A percentile compares a stretch with the other conserved stretches of the same genome.
Evolutionary conservation across 768 basidiomycete species (phyloP).

Genomic region (Lactarius hatsudake): DNA sequence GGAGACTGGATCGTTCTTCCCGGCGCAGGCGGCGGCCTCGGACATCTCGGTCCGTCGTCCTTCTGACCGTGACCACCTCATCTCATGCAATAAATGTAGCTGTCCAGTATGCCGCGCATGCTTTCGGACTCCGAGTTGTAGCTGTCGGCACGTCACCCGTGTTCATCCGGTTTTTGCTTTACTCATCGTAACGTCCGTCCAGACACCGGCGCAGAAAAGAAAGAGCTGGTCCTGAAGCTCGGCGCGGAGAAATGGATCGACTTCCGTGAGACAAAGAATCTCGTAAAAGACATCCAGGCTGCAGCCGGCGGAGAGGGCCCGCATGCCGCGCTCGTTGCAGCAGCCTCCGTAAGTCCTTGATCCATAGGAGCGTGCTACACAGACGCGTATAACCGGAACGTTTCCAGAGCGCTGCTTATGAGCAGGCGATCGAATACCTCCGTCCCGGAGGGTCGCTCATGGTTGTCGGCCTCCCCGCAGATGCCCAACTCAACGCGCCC

Average conservation of each 20-base stretch:
- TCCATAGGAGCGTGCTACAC: conserved; percentile 29
- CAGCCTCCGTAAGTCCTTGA: conserved; percentile 42
- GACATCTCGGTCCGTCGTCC: conserved; percentile 58
- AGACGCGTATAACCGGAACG: conserved; percentile 29
- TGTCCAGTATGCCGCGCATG: conserved; percentile 69
- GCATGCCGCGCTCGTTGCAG: conserved; percentile 64
- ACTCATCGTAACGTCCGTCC: conserved; percentile 9
- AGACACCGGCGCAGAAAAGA: conserved; percentile 77
- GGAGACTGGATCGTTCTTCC: conserved; percentile 78
- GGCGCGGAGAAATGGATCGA: conserved; percentile 81
- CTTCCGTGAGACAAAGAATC: conserved; percentile 63
- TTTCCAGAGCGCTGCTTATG: conserved; percentile 36
- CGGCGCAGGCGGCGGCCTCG: conserved; percentile 80
- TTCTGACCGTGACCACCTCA: background rate
- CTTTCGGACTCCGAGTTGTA: conserved; percentile 75
- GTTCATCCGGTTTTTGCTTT: background rate
- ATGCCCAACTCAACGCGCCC: conserved; percentile 52
- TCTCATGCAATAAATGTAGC: conserved; percentile 36
- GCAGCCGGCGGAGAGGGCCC: conserved; percentile 68
- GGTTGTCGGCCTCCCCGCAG: conserved; percentile 70
- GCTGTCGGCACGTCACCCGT: conserved; percentile 51
- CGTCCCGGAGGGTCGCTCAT: conserved; percentile 70
- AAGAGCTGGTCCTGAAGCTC: conserved; percentile 53
- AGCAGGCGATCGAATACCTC: conserved; percentile 71
- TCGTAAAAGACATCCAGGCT: conserved; percentile 61